Evolutionary conservation across 352 stramenopile genomes (phyloP).

Genomic region (Pythium brachiatum): DNA sequence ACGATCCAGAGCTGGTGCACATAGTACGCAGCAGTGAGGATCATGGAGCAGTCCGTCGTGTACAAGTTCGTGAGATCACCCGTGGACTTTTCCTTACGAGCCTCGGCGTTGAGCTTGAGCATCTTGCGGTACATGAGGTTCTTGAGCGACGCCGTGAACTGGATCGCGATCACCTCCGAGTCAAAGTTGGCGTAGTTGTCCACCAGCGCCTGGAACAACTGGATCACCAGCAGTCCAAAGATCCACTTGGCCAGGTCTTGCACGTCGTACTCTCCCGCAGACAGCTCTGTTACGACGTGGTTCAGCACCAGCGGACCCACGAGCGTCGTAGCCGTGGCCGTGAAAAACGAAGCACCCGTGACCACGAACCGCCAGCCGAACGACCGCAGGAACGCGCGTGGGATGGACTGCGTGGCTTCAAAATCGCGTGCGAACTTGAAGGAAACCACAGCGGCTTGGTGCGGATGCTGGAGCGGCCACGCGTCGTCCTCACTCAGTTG

Average conservation of each 20-base stretch:
- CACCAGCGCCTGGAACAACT: slow-evolving; percentile 50
- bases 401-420: slow-evolving; percentile 33
- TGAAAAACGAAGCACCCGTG: slow-evolving; percentile 35
- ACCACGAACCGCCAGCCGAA: slow-evolving; percentile 35
- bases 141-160: slow-evolving; percentile 50
- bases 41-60: slow-evolving; percentile 44
- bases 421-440: slow-evolving; percentile 29
- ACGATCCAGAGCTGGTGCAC: slow-evolving; percentile 69
- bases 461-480: slow-evolving; percentile 33
- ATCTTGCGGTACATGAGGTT: slow-evolving; percentile 51
- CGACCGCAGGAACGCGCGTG: slow-evolving; percentile 29
- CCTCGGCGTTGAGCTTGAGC: slow-evolving; percentile 39
- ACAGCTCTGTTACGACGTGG: slow-evolving; percentile 38
- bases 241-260: slow-evolving; percentile 34
- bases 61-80: slow-evolving; percentile 62
- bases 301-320: slow-evolving; percentile 41
- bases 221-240: slow-evolving; percentile 34
- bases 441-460: slow-evolving; percentile 28
- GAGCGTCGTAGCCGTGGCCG: slow-evolving; percentile 43
- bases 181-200: slow-evolving; percentile 48
- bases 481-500: slow-evolving; percentile 44
- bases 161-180: slow-evolving; percentile 48
- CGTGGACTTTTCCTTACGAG: slow-evolving; percentile 47
- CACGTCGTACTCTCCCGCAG: slow-evolving; percentile 18
- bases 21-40: slow-evolving; percentile 38